Base-by-base conservation (phyloP, 140 eudicot species). In the Senecio squalidus region DNA sequence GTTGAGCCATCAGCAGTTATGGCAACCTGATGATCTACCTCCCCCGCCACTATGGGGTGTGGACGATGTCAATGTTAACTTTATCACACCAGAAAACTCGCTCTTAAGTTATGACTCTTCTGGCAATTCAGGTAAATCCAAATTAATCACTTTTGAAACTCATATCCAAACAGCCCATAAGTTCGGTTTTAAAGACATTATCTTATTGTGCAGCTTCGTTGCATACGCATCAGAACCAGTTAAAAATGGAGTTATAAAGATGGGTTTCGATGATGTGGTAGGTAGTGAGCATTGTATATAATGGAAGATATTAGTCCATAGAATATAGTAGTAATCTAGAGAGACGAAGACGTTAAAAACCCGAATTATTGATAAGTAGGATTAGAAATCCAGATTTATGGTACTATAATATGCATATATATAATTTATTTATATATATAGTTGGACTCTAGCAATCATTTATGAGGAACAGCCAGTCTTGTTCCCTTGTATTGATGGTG, bases 211-310 rank as follows among this genome's bases (percentile, higher is more conserved):
- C 87, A 90, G 97, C 80, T 43, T 76, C 94, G 2, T 66, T 85
- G 86, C 95, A 80, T 61, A 68, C 83, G 39, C 83, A 73, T 55
- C 94, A 83, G 78, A 86, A 73, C 58, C 94, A 83, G 78, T 82
- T 80, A 83, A 90, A 85, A 76, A 85, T 78, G 95, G 97, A 89
- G 74, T 70, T 84, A 11, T 88, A 85, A 88, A 74, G 87, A 63
- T 18, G 31, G 24, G 53, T 28, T 15, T 22, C 24, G 14, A 26
- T 34, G 24, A 18, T 29, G 58, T 57, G 18, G 63, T 79, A 74
- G 65, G 71, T 76, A 66, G 79, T 26, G 56, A 66, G 81, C 24
- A 30, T 30, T 84, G 85, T 84, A 74, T 69, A 78, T 68, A 81
- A 60, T n/a, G 53, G 67, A 60, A 55, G 62, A 62, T 68, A 73